Conservation (phyloP, 208 protist genomes). For the Acanthamoeba castellanii region DNA sequence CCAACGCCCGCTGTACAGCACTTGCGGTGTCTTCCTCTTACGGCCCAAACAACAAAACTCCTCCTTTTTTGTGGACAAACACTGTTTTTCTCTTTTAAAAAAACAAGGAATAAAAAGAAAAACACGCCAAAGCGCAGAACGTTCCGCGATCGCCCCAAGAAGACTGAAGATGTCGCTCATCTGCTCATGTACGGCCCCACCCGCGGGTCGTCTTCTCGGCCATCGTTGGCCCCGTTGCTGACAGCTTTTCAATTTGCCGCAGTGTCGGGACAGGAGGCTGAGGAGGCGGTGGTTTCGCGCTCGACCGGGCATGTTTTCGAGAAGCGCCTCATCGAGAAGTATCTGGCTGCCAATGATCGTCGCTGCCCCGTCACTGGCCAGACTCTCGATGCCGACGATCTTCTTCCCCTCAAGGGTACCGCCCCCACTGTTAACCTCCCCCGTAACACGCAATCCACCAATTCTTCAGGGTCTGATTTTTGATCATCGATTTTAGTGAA, state of each 20-base stretch:
- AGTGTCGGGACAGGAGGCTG: constrained; percentile 91
- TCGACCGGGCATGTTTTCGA: constrained; percentile 97
- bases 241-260: background rate
- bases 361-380: constrained; percentile 96
- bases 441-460: background rate
- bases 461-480: background rate
- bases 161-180: background rate
- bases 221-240: background rate
- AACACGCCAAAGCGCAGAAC: background rate
- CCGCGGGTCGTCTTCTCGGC: too few species aligned
- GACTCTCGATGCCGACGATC: constrained; percentile 91
- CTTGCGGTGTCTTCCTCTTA: background rate
- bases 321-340: constrained; percentile 95
- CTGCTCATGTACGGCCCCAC: background rate
- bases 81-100: too few species aligned
- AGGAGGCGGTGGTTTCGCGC: constrained; percentile 96
- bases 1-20: too few species aligned
- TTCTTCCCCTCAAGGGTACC: constrained; percentile 88
- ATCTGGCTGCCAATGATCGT: constrained; percentile 93
- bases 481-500: constrained; percentile 16
- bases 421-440: background rate
- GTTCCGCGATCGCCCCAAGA: too few species aligned
- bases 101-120: too few species aligned
- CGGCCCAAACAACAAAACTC: background rate
- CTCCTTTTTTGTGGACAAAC: too few species aligned